Base-by-base conservation (phyloP, 352 stramenopile genomes). In the Hyaloperonospora brassicae region DNA sequence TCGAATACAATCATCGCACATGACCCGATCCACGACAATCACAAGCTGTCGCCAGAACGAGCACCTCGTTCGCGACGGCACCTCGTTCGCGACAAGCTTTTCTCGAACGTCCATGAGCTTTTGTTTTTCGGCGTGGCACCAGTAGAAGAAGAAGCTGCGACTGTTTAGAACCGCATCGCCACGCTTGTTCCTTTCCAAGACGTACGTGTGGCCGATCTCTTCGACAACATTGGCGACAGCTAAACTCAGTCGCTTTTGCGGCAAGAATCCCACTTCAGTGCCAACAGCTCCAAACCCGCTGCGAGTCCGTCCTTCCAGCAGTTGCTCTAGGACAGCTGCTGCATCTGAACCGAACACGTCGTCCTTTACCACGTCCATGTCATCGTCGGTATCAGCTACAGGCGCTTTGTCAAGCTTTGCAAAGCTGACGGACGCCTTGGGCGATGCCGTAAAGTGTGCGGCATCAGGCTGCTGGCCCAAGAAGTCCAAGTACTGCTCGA, bases 111-210 rank as follows among this genome's bases (percentile, higher is more conserved):
- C 78, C 50, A 87, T 66, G 24, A 90, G 59, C 58, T 90, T 93
- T 58, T 93, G 82, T 56, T 93, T 93, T 55, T 93, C 82, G 2
- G 82, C 82, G 55, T 93, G 82, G 50, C 82, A 90, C 82, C 82
- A 93, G 46, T 89, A 86, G 52, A 93, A 81, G 62, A 84, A 89
- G 51, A 90, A 93, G 51, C 82, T 93, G 10, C 82, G 69, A 52
- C 79, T 89, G 53, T 90, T 93, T 24, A 93, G 73, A 24, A 83
- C 76, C 0, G 62, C 51, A 27, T 67, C 51, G 11, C 67, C 71
- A 21, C 56, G 61, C 48, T 83, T 84, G 35, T 62, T 79, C 17
- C 63, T 64, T 57, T 93, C 79, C 27, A 89, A 64, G 14, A 78
- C 60, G 59, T 93, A 93, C 35, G 64, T 58, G 53, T 93, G 82